Evolutionary conservation across 164 flowering plant genomes (phyloP).

Genomic region (Stephania yunnanensis): DNA sequence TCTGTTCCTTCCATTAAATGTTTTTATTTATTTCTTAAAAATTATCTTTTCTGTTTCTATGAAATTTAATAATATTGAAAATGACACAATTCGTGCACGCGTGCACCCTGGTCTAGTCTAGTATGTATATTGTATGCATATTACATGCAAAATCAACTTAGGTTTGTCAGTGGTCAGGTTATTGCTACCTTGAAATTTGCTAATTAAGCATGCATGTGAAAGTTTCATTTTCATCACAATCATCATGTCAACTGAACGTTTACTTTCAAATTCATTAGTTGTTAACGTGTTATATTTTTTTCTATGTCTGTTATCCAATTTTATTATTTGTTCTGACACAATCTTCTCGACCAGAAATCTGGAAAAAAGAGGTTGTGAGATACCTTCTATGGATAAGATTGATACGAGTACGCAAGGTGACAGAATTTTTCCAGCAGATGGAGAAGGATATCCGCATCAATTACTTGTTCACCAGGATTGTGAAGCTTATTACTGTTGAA

Average conservation of each 20-base stretch:
- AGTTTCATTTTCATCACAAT: not conserved
- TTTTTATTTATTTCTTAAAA: not conserved
- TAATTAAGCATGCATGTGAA: not conserved
- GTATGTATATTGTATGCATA: not conserved
- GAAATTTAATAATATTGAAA: too few species aligned
- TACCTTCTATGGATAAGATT: slow-evolving; percentile 65
- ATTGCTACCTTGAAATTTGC: not conserved
- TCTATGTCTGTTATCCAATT: not conserved
- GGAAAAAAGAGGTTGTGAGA: slow-evolving; percentile 52
- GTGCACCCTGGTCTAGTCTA: too few species aligned
- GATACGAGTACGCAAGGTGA: slow-evolving; percentile 45
- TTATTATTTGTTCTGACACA: not conserved
- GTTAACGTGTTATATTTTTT: not conserved
- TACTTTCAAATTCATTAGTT: not conserved
- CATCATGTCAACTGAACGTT: not conserved
- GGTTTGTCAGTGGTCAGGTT: not conserved
- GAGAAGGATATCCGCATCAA: slow-evolving; percentile 71
- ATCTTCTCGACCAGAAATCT: slow-evolving; percentile 27
- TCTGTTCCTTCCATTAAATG: not conserved
- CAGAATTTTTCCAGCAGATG: slow-evolving; percentile 43
- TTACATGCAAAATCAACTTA: not conserved
- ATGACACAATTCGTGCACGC: too few species aligned
- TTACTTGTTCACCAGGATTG: slow-evolving; percentile 59
- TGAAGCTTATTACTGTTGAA: slow-evolving; percentile 68
- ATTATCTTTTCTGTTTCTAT: too few species aligned